A percentile compares a stretch with the other conserved stretches of the same genome.
These are phyloP conservation scores for Trichosporon asahii DNA, from an alignment of 1,284 basidiomycete genomes.

Conservation along the genomic window DNA sequence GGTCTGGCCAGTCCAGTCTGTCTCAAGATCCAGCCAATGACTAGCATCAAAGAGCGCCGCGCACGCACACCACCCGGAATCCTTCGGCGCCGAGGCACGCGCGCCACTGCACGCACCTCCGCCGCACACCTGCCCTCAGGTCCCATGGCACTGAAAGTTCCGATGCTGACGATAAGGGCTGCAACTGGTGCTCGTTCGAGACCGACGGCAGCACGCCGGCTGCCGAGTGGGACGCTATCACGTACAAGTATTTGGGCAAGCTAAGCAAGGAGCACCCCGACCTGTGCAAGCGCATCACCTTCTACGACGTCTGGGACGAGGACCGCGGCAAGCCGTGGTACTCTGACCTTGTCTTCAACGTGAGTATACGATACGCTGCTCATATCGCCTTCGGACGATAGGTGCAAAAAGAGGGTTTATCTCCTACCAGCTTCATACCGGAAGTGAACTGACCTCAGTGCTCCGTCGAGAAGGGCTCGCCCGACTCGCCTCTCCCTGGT, in stretches of 20 bases:
- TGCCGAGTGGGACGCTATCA: conserved; percentile 50
- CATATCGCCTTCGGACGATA: not conserved
- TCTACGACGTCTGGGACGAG: conserved; percentile 51
- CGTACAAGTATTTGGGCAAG: conserved; percentile 55
- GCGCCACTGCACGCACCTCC: not conserved
- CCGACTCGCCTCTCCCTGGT: conserved; percentile 25
- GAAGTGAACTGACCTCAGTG: not conserved
- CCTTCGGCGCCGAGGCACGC: not conserved
- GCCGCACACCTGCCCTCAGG: not conserved
- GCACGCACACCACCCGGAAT: not conserved
- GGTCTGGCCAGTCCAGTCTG: not conserved
- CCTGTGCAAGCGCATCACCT: conserved; percentile 54
- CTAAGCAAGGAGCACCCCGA: conserved; percentile 55
- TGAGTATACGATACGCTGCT: conserved; percentile 39
- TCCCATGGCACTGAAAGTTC: not conserved
- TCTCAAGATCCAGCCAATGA: not conserved
- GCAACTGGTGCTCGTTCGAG: conserved; percentile 64
- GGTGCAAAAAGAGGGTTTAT: not conserved
- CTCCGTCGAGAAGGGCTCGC: conserved; percentile 11
- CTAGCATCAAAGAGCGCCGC: not conserved
- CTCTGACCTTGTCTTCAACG: conserved; percentile 57
- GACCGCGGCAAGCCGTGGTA: conserved; percentile 56
- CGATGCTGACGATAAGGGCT: conserved; percentile 55
- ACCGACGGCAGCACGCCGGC: conserved; percentile 42
- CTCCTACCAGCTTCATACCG: not conserved